Base-by-base conservation (phyloP, 1,284 basidiomycete genomes). In the Cutaneotrichosporon mucoides region DNA sequence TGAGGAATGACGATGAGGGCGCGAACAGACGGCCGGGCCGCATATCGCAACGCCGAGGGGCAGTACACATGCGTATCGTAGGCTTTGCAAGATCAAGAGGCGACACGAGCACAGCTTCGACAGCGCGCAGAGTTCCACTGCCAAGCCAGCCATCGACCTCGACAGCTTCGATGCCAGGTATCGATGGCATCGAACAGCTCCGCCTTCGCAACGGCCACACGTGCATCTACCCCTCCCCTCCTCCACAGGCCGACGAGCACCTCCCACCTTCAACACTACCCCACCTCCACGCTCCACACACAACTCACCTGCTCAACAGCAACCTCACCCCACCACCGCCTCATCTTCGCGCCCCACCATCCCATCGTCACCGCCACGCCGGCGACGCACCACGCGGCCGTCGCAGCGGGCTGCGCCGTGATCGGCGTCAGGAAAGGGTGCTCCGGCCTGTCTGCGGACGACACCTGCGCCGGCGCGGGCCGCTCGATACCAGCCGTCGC, bases 301-400 rank as follows among this genome's bases (percentile, higher is more conserved):
- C 24, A 24, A 65, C 66, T 63, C 57, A 66, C 65, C 15, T 49
- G 41, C 12, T 61, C 44, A 62, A 67, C 56, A 6, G 33, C 24
- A 24, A 24, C 24, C 24, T 24, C 24, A 24, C 51, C 49, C 59
- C 59, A 81, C 86, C 86, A 88, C 35, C 73, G 61, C 54, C 82
- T 77, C 63, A 89, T 68, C 81, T 84, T 87, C 6, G 82, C 82
- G 2, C 83, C 86, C 88, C 88, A 91, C 86, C 88, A 90, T 7
- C 77, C 76, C 68, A 88, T 84, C 45, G 89, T 73, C 3, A 89
- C 59, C 4, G 76, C 66, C 0, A 82, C 80, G 2, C 89, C 90
- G 0, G 75, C 69, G 53, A 82, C 84, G 47, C 87, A 79, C 80
- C 85, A 89, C 6, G 79, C 68, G 45, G 88, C 75, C 0, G 89